Percentiles rank a stretch among this genome's conserved stretches.
phyloP scores from a whole-genome alignment of 192 early-diverging fungal genomes.

The Backusella tuberculispora region DNA sequence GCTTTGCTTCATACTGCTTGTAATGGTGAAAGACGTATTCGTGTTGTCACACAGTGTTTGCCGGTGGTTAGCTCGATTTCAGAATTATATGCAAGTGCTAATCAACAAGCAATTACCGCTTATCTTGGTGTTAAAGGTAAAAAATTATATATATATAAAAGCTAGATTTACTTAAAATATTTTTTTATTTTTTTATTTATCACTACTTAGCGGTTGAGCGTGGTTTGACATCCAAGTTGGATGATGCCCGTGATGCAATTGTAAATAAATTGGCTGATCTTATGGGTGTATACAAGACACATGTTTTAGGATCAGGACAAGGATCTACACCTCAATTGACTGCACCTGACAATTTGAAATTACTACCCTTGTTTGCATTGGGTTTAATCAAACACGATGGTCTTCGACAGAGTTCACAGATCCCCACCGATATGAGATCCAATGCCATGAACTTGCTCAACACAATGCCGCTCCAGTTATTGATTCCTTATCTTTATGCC shows the following conservation, averaged over 20 bases:
- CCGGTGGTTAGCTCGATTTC: conserved; percentile 83
- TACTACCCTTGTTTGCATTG: conserved; percentile 83
- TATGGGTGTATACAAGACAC: conserved; percentile 86
- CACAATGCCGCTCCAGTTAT: conserved; percentile 80
- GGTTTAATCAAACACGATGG: conserved; percentile 82
- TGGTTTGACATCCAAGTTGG: conserved; percentile 81
- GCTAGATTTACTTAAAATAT: too few relatives aligned
- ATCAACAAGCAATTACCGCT: conserved; percentile 83
- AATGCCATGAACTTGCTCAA: conserved; percentile 79
- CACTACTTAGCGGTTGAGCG: conserved; percentile 89
- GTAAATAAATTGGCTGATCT: conserved; percentile 87
- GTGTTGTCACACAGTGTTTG: conserved; percentile 88
- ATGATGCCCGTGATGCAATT: conserved; percentile 93
- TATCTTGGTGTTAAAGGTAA: conserved; percentile 86
- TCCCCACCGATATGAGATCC: conserved; percentile 81
- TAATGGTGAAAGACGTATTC: conserved; percentile 89
- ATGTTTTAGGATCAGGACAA: conserved; percentile 68
- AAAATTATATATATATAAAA: not conserved
- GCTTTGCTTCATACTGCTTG: conserved; percentile 91
- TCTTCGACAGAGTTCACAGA: conserved; percentile 64
- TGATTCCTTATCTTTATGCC: conserved; percentile 73
- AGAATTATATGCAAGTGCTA: conserved; percentile 82
- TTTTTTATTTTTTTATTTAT: conserved; percentile 4
- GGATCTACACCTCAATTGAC: conserved; percentile 83
- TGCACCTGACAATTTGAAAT: conserved; percentile 81